phyloP scores from a whole-genome alignment of 306 rosid species.

The Prunus dulcis region DNA sequence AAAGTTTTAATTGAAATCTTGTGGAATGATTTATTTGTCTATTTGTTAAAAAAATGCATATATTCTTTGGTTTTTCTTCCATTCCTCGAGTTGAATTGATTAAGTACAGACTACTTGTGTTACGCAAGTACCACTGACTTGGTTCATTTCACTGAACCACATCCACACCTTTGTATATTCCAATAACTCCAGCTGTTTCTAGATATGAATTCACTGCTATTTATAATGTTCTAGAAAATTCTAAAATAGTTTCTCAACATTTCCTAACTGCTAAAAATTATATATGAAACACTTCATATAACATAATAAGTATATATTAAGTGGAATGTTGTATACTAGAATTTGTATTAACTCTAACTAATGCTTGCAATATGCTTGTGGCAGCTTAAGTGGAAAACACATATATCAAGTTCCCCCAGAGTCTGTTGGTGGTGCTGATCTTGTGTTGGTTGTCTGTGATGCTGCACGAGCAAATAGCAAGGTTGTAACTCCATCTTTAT shows the following conservation, averaged over 20 bases:
- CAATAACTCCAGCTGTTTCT: not conserved
- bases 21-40: no score
- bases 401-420: slow-evolving; percentile 69
- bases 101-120: not conserved
- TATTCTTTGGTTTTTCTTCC: not conserved
- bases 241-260: not conserved
- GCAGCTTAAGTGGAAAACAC: slow-evolving; percentile 82
- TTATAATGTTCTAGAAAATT: not conserved
- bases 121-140: not conserved
- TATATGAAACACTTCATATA: not conserved
- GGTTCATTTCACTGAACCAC: not conserved
- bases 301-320: not conserved
- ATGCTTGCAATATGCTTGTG: slow-evolving; percentile 24
- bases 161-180: not conserved
- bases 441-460: slow-evolving; percentile 71
- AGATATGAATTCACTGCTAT: not conserved
- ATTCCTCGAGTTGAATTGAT: not conserved
- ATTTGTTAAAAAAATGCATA: no score
- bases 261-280: not conserved
- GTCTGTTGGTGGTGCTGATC: slow-evolving; percentile 65
- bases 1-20: no score
- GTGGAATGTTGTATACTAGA: not conserved
- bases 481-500: slow-evolving; percentile 41
- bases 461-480: slow-evolving; percentile 51
- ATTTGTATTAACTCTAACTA: slow-evolving; percentile 10